These are phyloP conservation scores for Dissophora ornata DNA, from an alignment of 192 early-diverging fungal genomes.

Conservation along the genomic window DNA sequence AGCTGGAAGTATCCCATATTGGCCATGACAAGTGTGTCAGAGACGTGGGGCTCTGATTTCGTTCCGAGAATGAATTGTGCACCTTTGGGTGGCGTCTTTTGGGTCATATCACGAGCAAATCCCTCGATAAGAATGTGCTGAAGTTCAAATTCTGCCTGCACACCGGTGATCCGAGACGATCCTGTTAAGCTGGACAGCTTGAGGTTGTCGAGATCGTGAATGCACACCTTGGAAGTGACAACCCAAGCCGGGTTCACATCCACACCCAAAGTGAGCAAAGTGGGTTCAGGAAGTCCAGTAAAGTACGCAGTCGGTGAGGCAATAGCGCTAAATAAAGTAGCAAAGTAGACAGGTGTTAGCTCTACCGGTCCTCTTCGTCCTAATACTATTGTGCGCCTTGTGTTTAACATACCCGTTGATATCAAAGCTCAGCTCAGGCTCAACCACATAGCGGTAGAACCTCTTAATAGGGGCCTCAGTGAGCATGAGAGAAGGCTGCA, in stretches of 20 bases:
- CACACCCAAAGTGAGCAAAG: constrained; percentile 88
- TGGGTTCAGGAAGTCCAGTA: constrained; percentile 75
- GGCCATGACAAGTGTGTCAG: constrained; percentile 98
- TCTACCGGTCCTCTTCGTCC: too few relatives aligned
- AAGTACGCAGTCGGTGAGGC: constrained; percentile 73
- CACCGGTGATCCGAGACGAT: constrained; percentile 51
- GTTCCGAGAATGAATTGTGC: constrained; percentile 91
- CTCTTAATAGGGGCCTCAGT: constrained; percentile 82
- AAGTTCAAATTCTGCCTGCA: constrained; percentile 83
- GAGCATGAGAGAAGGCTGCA: constrained; percentile 68
- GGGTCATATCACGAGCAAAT: constrained; percentile 79
- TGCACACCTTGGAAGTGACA: constrained; percentile 80
- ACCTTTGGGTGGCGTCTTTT: constrained; percentile 85
- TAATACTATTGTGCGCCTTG: too few relatives aligned
- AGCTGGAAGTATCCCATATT: constrained; percentile 98
- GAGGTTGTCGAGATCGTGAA: constrained; percentile 95
- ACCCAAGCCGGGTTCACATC: constrained; percentile 93
- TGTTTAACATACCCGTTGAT: constrained; percentile 40
- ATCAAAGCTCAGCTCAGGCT: constrained; percentile 74
- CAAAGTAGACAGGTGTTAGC: too few relatives aligned
- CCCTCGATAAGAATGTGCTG: constrained; percentile 92
- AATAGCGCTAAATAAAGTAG: constrained; percentile 6
- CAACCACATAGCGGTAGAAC: constrained; percentile 91
- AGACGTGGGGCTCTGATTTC: constrained; percentile 63
- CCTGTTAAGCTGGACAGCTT: constrained; percentile 65